These are phyloP conservation scores for Monocercomonoides exilis DNA, from an alignment of 78 protist genomes.

Conservation along the genomic window DNA sequence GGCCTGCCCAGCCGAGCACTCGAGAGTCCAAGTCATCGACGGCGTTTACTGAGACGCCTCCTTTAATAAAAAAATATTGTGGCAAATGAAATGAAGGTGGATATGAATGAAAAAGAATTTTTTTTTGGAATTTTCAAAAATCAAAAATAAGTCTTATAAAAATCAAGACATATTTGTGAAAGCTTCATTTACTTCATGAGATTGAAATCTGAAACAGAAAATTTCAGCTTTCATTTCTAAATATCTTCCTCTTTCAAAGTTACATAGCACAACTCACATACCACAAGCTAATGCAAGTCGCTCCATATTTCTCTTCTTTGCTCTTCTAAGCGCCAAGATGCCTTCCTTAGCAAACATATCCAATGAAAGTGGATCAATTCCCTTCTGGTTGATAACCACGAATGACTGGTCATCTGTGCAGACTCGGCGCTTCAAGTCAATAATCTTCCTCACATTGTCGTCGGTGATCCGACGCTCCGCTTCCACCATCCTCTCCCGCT, in stretches of 20 bases:
- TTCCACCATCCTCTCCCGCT: slow-evolving; percentile 75
- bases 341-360: slow-evolving; percentile 88
- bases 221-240: no score
- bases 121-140: no score
- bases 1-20: slow-evolving; percentile 86
- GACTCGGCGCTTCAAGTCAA: slow-evolving; percentile 83
- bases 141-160: no score
- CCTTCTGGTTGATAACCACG: slow-evolving; percentile 97
- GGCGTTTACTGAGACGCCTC: slow-evolving; percentile 74
- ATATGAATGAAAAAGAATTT: no score
- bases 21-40: slow-evolving; percentile 72
- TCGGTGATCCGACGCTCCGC: slow-evolving; percentile 90
- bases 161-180: no score
- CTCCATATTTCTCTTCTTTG: slow-evolving; percentile 97
- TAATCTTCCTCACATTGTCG: slow-evolving; percentile 66
- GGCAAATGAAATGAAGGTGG: no score
- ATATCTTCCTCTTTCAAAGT: no score
- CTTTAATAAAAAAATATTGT: no score
- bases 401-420: slow-evolving; percentile 56
- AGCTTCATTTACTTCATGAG: no score
- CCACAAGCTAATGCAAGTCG: slow-evolving; percentile 85
- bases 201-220: no score
- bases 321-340: slow-evolving; percentile 92
- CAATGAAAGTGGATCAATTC: slow-evolving; percentile 95
- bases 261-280: no score